Percentiles rank a stretch among this genome's conserved stretches.
These are phyloP conservation scores for Blastobotrys ciferrii DNA, from an alignment of 1,139 yeast species.

Conservation along the genomic window DNA sequence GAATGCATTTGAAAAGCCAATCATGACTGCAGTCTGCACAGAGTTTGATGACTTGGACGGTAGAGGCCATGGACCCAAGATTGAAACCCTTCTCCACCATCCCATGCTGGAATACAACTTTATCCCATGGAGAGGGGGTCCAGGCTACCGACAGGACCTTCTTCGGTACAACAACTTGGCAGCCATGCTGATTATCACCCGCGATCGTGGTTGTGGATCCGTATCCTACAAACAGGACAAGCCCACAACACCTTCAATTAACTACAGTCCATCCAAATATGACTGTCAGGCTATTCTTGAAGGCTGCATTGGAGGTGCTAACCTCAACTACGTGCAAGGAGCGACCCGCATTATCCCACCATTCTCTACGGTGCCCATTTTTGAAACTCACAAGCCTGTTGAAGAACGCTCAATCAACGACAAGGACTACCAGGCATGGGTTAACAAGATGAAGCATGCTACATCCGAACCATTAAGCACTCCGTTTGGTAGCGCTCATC, in stretches of 20 bases:
- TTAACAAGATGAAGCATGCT: conserved; percentile 34
- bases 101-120: conserved; percentile 45
- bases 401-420: conserved; percentile 46
- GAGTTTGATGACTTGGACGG: conserved; percentile 56
- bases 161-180: conserved; percentile 45
- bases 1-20: conserved; percentile 44
- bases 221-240: conserved; percentile 41
- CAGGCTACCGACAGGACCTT: conserved; percentile 39
- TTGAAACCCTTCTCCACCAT: conserved; percentile 51
- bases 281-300: conserved; percentile 47
- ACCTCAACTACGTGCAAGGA: conserved; percentile 52
- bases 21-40: conserved; percentile 53
- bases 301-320: conserved; percentile 46
- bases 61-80: conserved; percentile 54
- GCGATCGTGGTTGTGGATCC: conserved; percentile 49
- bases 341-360: conserved; percentile 49
- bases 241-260: conserved; percentile 43
- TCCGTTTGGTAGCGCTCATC: conserved; percentile 56
- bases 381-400: conserved; percentile 44
- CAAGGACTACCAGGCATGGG: conserved; percentile 49
- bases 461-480: conserved; percentile 39
- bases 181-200: conserved; percentile 48
- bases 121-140: conserved; percentile 48
- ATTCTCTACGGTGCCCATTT: conserved; percentile 42
- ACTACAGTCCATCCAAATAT: conserved; percentile 44